Conservation (phyloP, 176 grass and related monocot species). For the Carex scoparia region DNA sequence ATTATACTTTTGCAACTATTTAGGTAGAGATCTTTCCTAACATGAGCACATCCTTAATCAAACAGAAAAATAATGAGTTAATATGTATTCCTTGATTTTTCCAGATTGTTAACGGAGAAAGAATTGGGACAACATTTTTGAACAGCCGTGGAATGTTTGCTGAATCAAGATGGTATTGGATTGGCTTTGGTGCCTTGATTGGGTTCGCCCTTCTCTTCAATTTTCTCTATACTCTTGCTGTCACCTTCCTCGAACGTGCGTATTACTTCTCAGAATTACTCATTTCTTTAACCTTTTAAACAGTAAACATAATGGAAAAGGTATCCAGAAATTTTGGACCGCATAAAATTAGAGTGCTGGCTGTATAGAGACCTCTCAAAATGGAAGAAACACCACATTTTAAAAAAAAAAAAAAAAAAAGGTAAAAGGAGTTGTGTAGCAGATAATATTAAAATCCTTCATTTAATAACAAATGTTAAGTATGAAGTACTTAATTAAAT, state of each 20-base stretch:
- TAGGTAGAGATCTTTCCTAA: background rate
- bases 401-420: background rate
- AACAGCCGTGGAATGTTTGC: conserved; percentile 64
- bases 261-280: background rate
- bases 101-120: conserved; percentile 25
- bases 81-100: background rate
- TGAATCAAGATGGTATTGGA: conserved; percentile 96
- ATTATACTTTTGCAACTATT: background rate
- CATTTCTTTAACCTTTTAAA: background rate
- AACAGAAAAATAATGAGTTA: background rate
- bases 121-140: conserved; percentile 52
- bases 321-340: background rate
- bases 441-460: background rate
- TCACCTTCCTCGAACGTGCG: conserved; percentile 58
- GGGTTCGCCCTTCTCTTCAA: conserved; percentile 78
- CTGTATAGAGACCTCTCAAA: background rate
- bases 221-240: conserved; percentile 56
- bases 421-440: background rate
- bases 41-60: background rate
- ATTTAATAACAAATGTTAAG: background rate
- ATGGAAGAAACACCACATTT: too few relatives aligned
- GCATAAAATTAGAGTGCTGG: background rate
- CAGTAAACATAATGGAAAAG: background rate
- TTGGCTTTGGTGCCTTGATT: conserved; percentile 68
- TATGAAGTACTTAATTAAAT: background rate